These are phyloP conservation scores for Naganishia antarctica DNA, from an alignment of 768 basidiomycete genomes.

Conservation along the genomic window DNA sequence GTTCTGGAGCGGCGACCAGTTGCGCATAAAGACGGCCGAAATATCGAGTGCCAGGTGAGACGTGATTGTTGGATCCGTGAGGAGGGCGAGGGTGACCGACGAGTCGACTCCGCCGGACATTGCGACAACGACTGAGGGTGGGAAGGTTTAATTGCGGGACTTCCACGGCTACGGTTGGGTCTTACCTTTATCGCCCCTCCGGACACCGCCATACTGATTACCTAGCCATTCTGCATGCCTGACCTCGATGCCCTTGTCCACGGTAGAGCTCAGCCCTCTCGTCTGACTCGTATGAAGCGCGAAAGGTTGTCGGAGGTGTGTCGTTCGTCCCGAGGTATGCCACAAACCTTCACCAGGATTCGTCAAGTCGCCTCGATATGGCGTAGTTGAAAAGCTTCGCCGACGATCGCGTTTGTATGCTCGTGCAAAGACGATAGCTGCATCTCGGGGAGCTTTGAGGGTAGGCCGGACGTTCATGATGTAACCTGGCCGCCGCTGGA, in stretches of 20 bases:
- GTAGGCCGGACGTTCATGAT: neutral
- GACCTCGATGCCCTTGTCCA: too few species aligned
- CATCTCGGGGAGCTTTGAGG: neutral
- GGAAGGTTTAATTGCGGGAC: neutral
- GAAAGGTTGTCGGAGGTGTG: too few species aligned
- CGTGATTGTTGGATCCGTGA: slow-evolving; percentile 51
- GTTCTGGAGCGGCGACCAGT: slow-evolving; percentile 59
- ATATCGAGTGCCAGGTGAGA: slow-evolving; percentile 56
- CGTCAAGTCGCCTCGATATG: neutral
- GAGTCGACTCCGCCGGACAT: slow-evolving; percentile 98
- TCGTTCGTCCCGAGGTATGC: too few species aligned
- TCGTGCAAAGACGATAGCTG: neutral
- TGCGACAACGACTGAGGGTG: slow-evolving; percentile 67
- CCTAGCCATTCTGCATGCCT: slow-evolving; percentile 3
- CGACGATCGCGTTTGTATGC: slow-evolving; percentile 7
- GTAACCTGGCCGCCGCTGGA: too few species aligned
- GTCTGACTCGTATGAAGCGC: too few species aligned
- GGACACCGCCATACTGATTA: neutral
- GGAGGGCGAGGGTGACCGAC: slow-evolving; percentile 73
- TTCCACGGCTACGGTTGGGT: neutral
- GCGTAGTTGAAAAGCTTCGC: neutral
- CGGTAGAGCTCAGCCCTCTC: too few species aligned
- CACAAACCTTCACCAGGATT: too few species aligned
- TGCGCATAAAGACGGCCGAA: slow-evolving; percentile 88
- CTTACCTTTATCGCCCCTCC: slow-evolving; percentile 5